Conservation (phyloP, 345 rosid species). For the Litchi chinensis region DNA sequence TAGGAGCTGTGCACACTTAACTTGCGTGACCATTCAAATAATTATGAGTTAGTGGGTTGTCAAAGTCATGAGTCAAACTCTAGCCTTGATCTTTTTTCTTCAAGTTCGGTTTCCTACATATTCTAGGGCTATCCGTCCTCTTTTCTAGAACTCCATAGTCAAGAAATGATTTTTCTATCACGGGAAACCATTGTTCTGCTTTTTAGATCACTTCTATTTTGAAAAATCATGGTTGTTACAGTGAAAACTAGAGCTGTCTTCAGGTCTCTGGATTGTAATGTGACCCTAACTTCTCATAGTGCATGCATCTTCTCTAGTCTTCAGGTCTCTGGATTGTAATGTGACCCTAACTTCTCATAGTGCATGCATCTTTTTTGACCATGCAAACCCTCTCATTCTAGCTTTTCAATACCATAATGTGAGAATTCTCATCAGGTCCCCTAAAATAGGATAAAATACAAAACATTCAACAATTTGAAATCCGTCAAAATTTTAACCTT, state of each 20-base stretch:
- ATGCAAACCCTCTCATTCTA: not conserved
- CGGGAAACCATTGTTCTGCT: not conserved
- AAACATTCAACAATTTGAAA: no score
- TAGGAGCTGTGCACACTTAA: constrained; percentile 7
- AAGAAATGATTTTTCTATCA: not conserved
- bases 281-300: not conserved
- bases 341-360: not conserved
- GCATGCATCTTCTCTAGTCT: not conserved
- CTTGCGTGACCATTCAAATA: constrained; percentile 13
- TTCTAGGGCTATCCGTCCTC: not conserved
- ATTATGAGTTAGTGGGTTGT: constrained; percentile 18
- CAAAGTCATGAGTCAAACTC: constrained; percentile 4
- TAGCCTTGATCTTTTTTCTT: not conserved
- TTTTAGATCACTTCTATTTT: not conserved
- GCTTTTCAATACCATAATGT: not conserved
- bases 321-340: no score
- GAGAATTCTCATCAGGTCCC: no score
- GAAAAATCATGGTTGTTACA: not conserved
- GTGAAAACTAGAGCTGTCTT: not conserved
- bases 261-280: no score
- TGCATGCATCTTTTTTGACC: not conserved
- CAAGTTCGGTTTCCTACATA: not conserved
- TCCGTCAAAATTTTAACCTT: no score
- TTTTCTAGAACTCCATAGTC: not conserved
- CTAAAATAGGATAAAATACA: no score